Evolutionary conservation across 2,329 filamentous ascomycete species (phyloP).

Genomic region (Rhynchosporium agropyri): DNA sequence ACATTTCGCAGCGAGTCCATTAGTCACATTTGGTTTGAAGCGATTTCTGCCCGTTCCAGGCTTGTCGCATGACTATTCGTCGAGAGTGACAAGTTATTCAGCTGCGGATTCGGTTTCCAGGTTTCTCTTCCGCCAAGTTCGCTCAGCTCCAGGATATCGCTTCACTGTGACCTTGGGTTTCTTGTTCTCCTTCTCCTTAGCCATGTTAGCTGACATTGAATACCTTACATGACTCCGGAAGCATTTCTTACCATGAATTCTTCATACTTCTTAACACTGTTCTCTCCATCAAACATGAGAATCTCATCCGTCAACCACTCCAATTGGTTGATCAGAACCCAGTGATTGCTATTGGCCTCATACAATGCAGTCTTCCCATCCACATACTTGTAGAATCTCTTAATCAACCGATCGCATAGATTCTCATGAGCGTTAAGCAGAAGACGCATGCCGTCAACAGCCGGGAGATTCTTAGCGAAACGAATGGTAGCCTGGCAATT

Average conservation of each 20-base stretch:
- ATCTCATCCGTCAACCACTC: conserved; percentile 17
- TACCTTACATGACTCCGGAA: neutral
- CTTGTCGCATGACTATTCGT: too few relatives aligned
- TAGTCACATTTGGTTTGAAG: too few relatives aligned
- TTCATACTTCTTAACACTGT: neutral
- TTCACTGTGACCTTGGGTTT: conserved; percentile 11
- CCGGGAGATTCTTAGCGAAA: neutral
- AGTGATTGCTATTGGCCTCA: conserved; percentile 12
- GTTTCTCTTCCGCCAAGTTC: too few relatives aligned
- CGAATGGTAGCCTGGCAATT: conserved; percentile 9
- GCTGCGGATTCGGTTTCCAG: neutral
- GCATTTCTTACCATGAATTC: conserved; percentile 9
- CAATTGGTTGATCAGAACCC: conserved; percentile 11
- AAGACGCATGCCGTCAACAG: neutral
- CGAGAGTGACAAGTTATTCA: neutral
- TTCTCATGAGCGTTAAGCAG: neutral
- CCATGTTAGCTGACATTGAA: neutral
- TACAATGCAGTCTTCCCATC: conserved; percentile 7
- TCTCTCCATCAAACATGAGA: conserved; percentile 6
- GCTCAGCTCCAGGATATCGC: neutral
- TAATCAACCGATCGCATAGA: neutral
- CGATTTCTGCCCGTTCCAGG: too few relatives aligned
- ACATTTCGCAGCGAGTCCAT: too few relatives aligned
- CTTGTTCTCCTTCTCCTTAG: conserved; percentile 8
- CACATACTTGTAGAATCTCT: conserved; percentile 8